Evolutionary conservation across 2,329 filamentous ascomycete genomes (phyloP).

Genomic region (Tolypocladium endophyticum): DNA sequence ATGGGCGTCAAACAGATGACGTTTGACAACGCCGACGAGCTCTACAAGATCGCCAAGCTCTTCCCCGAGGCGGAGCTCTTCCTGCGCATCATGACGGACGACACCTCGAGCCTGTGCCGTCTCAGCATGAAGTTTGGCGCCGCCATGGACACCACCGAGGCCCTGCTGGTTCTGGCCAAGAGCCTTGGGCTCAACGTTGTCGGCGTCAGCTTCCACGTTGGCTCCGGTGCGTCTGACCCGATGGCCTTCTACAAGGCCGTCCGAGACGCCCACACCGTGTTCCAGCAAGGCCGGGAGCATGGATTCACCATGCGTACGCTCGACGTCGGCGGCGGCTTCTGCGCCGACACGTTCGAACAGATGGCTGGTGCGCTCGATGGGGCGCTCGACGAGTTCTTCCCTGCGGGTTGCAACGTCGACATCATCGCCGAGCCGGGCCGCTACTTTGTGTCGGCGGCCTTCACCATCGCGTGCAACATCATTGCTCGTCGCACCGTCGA

Average conservation of each 20-base stretch:
- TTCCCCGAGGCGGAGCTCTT: slow-evolving; percentile 85
- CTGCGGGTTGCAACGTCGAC: slow-evolving; percentile 56
- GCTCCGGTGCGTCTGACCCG: slow-evolving; percentile 92
- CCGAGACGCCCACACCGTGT: slow-evolving; percentile 76
- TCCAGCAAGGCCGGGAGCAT: slow-evolving; percentile 67
- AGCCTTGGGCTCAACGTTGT: slow-evolving; percentile 81
- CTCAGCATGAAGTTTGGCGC: slow-evolving; percentile 97
- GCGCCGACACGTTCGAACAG: slow-evolving; percentile 77
- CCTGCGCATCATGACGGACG: slow-evolving; percentile 90
- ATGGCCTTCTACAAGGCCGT: slow-evolving; percentile 84
- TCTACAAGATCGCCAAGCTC: slow-evolving; percentile 93
- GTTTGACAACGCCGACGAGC: slow-evolving; percentile 95
- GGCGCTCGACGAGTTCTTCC: slow-evolving; percentile 83
- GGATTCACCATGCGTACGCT: slow-evolving; percentile 79
- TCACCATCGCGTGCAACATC: slow-evolving; percentile 90
- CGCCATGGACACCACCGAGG: slow-evolving; percentile 68
- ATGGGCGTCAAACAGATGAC: slow-evolving; percentile 95
- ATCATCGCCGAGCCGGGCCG: slow-evolving; percentile 94
- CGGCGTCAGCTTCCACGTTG: slow-evolving; percentile 95
- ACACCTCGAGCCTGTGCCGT: slow-evolving; percentile 86
- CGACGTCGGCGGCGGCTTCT: slow-evolving; percentile 92
- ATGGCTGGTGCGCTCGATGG: slow-evolving; percentile 74
- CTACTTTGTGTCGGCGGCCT: slow-evolving; percentile 89
- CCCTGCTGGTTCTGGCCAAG: slow-evolving; percentile 70
- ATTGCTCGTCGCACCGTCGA: slow-evolving; percentile 87